Conservation (phyloP, 169 alveolate species). For the Eimeria acervulina region DNA sequence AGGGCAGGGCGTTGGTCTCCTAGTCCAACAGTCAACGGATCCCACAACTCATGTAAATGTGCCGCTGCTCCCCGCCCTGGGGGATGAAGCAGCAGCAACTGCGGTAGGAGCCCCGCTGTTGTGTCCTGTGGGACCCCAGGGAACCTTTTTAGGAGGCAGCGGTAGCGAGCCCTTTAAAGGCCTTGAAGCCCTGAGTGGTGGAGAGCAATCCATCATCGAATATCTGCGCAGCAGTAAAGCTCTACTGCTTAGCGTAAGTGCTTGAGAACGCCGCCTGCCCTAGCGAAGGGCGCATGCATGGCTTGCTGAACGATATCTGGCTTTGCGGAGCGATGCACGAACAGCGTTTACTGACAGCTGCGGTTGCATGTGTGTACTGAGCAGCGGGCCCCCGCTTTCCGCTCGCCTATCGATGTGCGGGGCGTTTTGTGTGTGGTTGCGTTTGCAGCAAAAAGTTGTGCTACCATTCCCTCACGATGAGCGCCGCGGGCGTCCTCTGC, state of each 20-base stretch:
- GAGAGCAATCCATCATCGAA: conserved; percentile 22
- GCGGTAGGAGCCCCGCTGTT: conserved; percentile 63
- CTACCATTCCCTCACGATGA: conserved; percentile 61
- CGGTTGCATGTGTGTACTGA: background rate
- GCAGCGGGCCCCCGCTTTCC: background rate
- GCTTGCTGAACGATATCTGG: background rate
- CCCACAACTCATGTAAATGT: background rate
- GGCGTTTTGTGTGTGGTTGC: background rate
- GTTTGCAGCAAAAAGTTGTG: conserved; percentile 49
- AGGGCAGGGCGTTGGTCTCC: background rate
- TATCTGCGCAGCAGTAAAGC: conserved; percentile 32
- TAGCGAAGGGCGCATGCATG: background rate
- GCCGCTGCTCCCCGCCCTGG: conserved; percentile 61
- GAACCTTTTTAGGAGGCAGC: conserved; percentile 69
- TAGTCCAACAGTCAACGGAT: conserved; percentile 7
- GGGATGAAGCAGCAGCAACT: conserved; percentile 71
- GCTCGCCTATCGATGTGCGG: background rate
- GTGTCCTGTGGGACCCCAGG: conserved; percentile 73
- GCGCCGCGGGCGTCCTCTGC: conserved; percentile 63
- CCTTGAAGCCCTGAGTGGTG: conserved; percentile 64
- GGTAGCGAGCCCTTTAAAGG: conserved; percentile 66
- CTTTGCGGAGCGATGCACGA: background rate
- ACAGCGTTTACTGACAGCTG: background rate
- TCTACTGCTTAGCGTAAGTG: conserved; percentile 55
- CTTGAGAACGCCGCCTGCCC: background rate